Evolutionary conservation across 805 yeast species (phyloP), one percentile per base, ranked within the genome.

Genomic region (Hermanozyma aechmeae): DNA sequence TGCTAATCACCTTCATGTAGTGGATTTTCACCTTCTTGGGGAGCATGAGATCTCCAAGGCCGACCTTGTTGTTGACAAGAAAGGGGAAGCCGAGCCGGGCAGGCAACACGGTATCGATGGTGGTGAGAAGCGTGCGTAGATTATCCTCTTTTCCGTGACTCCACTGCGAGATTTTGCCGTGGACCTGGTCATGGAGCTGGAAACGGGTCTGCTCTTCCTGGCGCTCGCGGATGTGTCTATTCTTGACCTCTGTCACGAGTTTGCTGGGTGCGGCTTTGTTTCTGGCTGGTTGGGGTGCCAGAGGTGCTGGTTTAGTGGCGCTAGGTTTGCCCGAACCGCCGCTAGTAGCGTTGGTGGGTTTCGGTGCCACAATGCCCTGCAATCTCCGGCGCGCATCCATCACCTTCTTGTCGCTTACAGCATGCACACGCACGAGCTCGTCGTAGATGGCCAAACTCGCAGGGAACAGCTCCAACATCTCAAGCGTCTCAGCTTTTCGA

Each of bases 361-460:
- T 53, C 19, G 53, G 52, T 3, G 93, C 92, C 13, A 86, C 50
- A 1, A 76, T 71, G 12, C 67, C 68, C 29, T 69, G 68, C 35
- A 95, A 82, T 33, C 98, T 68, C 43, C 89, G 68, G 48, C 75
- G 85, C 3, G 89, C 94, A 28, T 83, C 95, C 69, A 89, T 56
- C 0, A 74, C 63, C 17, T 70, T 61, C 34, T 76, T 73, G 18
- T 74, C 71, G 2, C 76, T 69, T 15, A 71, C 71, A 0, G 95
- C 95, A 21, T 48, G 35, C 34, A 74, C 71, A 32, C 73, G 71
- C 12, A 92, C 65, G 28, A 87, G 61, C 19, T 60, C 51, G 33
- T 67, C 69, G 62, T 85, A 89, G 5, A 71, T 48, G 0, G 53
- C 61, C 15, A 82, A 59, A 0, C 96, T 79, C 5, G 68, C 76